Evolutionary conservation across 352 stramenopile species (phyloP).

Genomic region (Hyaloperonospora arabidopsidis): DNA sequence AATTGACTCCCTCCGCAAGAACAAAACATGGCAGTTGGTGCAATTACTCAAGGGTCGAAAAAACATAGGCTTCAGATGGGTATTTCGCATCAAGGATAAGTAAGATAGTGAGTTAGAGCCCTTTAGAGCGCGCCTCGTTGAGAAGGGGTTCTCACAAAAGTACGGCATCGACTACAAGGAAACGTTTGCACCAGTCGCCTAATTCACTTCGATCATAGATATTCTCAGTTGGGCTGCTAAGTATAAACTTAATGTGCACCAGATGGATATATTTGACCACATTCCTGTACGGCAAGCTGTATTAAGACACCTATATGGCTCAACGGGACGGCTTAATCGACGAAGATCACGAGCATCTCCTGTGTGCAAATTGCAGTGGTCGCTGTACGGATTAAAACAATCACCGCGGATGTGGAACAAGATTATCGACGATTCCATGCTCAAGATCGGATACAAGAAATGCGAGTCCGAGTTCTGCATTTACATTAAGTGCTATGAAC

Average conservation of each 20-base stretch:
- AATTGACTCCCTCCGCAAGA: background rate
- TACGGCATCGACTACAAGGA: background rate
- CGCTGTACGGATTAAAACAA: background rate
- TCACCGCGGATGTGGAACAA: background rate
- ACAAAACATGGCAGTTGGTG: background rate
- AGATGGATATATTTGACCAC: background rate
- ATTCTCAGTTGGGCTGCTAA: background rate
- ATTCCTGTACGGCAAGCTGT: too few species aligned
- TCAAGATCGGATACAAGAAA: background rate
- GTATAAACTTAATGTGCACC: background rate
- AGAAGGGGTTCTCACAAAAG: background rate
- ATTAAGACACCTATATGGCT: background rate
- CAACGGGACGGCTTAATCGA: background rate
- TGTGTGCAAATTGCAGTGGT: background rate
- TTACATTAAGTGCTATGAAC: background rate
- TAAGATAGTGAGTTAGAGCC: background rate
- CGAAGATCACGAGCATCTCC: background rate
- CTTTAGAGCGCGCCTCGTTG: background rate
- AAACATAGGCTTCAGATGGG: too few species aligned
- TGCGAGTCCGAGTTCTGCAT: background rate
- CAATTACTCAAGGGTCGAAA: background rate
- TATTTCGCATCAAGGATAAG: background rate
- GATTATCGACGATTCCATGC: too few species aligned
- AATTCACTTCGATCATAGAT: background rate
- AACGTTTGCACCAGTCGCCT: background rate